Base-by-base conservation (phyloP, 2,329 filamentous ascomycete species). In the Venturia pyrina region DNA sequence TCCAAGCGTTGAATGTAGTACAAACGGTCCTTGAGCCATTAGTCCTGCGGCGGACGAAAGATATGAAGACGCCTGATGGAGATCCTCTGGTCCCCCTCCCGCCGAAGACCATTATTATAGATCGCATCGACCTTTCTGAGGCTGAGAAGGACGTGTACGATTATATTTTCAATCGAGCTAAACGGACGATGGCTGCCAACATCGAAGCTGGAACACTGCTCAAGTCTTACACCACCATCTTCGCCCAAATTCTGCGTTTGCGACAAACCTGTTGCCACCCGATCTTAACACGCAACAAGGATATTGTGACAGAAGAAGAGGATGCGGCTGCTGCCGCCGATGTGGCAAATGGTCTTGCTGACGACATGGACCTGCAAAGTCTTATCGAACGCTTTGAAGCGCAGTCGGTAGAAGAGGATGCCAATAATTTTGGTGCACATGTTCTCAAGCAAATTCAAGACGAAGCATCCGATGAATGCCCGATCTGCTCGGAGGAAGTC, bases 211-310 rank as follows among this genome's bases (percentile, higher is more conserved):
- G 95, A 4, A 98, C 93, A 0, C 83, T 99, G 5, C 85, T 98
- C 81, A 97, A 96, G 75, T 93, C 92, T 0, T 99, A 93, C 73
- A 96, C 95, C 0, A 97, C 92, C 64, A 97, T 99, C 68, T 97
- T 99, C 74, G 93, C 95, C 0, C 95, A 99, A 75, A 96, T 99
- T 72, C 78, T 99, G 50, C 89, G 95, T 1, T 85, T 99, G 10
- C 87, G 95, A 1, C 95, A 99, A 73, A 90, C 91, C 1, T 99
- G 95, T 75, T 98, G 95, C 69, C 95, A 99, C 75, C 95, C 95
- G 0, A 80, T 93, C 1, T 82, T 99, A 15, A 95, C 96, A 0
- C 87, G 93, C 41, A 96, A 96, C 72, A 88, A 89, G 70, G 86
- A 88, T 2, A 81, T 96, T 5, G 88, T 96, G 3, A 88, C 91